Conservation (phyloP, 176 grass and related monocot genomes). For the Metroxylon sagu region DNA sequence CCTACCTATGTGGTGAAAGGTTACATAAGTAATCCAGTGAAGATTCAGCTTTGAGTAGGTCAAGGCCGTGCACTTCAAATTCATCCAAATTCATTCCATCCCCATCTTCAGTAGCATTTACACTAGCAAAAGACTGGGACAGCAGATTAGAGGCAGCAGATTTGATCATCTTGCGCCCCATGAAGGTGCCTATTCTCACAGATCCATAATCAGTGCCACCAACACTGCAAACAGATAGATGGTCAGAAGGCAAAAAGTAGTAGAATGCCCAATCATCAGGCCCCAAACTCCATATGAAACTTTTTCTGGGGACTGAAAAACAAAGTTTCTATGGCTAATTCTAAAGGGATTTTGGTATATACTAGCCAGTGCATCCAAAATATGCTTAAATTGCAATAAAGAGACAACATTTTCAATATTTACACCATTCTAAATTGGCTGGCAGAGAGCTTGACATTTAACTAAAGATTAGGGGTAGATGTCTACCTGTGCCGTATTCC, state of each 20-base stretch:
- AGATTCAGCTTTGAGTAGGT: constrained; percentile 77
- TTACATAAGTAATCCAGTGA: constrained; percentile 89
- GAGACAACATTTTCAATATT: too few relatives aligned
- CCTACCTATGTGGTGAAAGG: constrained; percentile 69
- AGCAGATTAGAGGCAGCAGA: constrained; percentile 58
- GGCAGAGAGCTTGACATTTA: background rate
- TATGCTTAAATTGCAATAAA: too few relatives aligned
- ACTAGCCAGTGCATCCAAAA: too few relatives aligned
- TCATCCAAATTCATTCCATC: constrained; percentile 45
- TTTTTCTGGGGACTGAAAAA: too few relatives aligned
- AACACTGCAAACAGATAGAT: constrained; percentile 47
- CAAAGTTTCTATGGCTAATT: too few relatives aligned
- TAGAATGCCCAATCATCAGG: too few relatives aligned
- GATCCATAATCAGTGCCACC: constrained; percentile 96
- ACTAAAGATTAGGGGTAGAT: background rate
- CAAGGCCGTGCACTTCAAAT: constrained; percentile 63
- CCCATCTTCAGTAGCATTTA: constrained; percentile 22
- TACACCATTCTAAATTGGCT: too few relatives aligned
- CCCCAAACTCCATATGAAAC: too few relatives aligned
- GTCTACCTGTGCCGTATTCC: constrained; percentile 92
- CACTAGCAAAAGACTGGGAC: constrained; percentile 35
- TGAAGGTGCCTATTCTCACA: constrained; percentile 87
- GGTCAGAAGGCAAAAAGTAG: too few relatives aligned
- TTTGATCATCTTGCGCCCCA: constrained; percentile 86
- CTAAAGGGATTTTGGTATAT: too few relatives aligned